Percentiles rank a stretch among this genome's conserved stretches.
Conservation (phyloP, 2,329 filamentous ascomycete species). For the Arthrobotrys sphaeroides region DNA sequence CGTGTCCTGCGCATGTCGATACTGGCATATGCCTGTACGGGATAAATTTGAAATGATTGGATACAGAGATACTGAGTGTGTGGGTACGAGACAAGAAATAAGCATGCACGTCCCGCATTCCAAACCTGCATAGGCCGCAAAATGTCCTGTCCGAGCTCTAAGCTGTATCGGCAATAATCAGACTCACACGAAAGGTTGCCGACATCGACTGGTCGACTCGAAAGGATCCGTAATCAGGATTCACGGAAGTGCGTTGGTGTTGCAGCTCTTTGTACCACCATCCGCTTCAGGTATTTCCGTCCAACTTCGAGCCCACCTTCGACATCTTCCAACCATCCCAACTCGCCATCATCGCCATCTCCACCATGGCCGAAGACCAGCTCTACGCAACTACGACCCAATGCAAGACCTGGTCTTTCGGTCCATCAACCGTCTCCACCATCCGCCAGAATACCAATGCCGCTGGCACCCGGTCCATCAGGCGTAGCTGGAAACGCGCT, state of each 20-base stretch:
- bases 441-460: conserved; percentile 82
- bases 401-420: conserved; percentile 92
- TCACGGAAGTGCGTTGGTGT: background rate
- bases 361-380: conserved; percentile 77
- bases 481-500: conserved; percentile 67
- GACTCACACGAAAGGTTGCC: no score
- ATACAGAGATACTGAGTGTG: no score
- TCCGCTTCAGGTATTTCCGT: background rate
- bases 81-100: no score
- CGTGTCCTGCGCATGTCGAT: no score
- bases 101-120: no score
- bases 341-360: conserved; percentile 20
- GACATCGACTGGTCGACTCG: no score
- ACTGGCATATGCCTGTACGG: no score
- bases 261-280: background rate
- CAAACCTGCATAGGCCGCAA: no score
- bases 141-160: no score
- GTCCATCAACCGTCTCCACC: conserved; percentile 73
- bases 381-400: conserved; percentile 90
- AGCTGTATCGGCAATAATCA: no score
- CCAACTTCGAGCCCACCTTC: background rate
- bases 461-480: conserved; percentile 75
- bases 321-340: background rate
- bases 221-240: no score
- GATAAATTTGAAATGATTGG: no score